Conservation (phyloP, 306 rosid genomes). For the Lablab purpureus region DNA sequence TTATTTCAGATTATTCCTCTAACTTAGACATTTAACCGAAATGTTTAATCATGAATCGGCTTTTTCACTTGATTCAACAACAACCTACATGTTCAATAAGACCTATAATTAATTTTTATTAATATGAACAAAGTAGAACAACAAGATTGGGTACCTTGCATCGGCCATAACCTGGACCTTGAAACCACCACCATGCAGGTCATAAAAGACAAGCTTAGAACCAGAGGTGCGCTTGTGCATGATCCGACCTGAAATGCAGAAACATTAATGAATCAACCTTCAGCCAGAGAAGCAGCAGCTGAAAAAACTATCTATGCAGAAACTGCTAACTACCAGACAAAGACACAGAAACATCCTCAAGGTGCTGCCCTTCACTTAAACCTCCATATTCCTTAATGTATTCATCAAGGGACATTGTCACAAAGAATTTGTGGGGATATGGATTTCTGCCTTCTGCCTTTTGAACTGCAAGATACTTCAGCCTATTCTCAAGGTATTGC, state of each 20-base stretch:
- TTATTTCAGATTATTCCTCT: neutral
- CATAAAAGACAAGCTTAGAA: conserved; percentile 78
- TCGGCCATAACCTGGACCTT: conserved; percentile 92
- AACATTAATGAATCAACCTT: conserved; percentile 28
- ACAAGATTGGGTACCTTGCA: conserved; percentile 61
- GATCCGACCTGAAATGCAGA: conserved; percentile 59
- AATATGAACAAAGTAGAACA: neutral
- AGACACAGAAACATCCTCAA: conserved; percentile 66
- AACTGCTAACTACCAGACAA: conserved; percentile 65
- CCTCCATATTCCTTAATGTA: conserved; percentile 45
- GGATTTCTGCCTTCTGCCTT: conserved; percentile 68
- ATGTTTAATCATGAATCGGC: neutral
- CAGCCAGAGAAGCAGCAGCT: neutral
- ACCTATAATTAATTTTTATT: neutral
- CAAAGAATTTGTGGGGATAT: conserved; percentile 84
- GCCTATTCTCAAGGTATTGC: conserved; percentile 90
- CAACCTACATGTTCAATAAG: neutral
- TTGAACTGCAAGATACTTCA: conserved; percentile 67
- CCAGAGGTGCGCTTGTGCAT: conserved; percentile 76
- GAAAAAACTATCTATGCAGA: conserved; percentile 29
- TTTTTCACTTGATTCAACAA: neutral
- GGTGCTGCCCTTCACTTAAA: conserved; percentile 76
- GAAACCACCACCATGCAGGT: conserved; percentile 65
- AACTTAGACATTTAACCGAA: conserved; percentile 1
- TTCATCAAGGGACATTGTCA: conserved; percentile 55